These are phyloP conservation scores for Camellia granthamiana DNA, from an alignment of 148 eudicot genomes.

Conservation along the genomic window DNA sequence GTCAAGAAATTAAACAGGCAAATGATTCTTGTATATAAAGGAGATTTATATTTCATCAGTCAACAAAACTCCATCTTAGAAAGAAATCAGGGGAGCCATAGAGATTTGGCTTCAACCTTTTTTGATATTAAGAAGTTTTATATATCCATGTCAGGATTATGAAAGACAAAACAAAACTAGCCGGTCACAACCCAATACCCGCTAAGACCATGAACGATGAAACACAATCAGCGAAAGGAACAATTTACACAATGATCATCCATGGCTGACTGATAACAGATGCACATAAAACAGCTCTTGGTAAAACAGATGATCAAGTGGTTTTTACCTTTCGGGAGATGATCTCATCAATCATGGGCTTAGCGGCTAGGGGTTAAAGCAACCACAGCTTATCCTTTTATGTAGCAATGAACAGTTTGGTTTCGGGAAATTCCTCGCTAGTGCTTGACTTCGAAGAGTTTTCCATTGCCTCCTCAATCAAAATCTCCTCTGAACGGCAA, in stretches of 20 bases:
- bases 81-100: slow-evolving; percentile 13
- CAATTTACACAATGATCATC: slow-evolving; percentile 33
- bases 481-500: slow-evolving; percentile 72
- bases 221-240: slow-evolving; percentile 21
- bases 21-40: neutral
- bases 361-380: slow-evolving; percentile 28
- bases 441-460: slow-evolving; percentile 24
- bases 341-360: slow-evolving; percentile 51
- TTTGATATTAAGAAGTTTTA: slow-evolving; percentile 12
- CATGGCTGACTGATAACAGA: slow-evolving; percentile 52
- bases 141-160: slow-evolving; percentile 28
- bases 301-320: slow-evolving; percentile 49
- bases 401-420: slow-evolving; percentile 49
- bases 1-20: neutral
- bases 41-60: neutral
- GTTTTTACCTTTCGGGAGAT: neutral
- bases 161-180: slow-evolving; percentile 30
- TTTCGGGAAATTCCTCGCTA: slow-evolving; percentile 45
- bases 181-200: slow-evolving; percentile 22
- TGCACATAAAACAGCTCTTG: slow-evolving; percentile 63
- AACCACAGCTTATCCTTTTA: slow-evolving; percentile 23
- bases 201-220: slow-evolving; percentile 36
- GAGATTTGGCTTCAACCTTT: slow-evolving; percentile 27
- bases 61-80: neutral
- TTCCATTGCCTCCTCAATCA: slow-evolving; percentile 65